Percentiles rank a stretch among this genome's conserved stretches.
Evolutionary conservation across 176 grass and related monocot species (phyloP).

Genomic region (Coix lacrymajobi): DNA sequence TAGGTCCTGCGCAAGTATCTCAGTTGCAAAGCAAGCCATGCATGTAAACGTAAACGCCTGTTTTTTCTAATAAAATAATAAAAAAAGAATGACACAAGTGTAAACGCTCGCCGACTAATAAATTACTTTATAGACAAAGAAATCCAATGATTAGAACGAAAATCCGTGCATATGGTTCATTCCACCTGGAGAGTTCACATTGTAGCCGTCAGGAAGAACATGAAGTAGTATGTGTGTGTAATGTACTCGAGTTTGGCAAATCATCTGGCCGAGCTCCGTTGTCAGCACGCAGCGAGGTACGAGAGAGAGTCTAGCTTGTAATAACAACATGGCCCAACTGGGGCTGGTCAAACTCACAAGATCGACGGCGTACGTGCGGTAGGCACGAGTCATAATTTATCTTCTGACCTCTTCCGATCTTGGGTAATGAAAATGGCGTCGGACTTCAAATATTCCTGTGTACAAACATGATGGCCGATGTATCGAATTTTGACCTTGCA

Average conservation of each 20-base stretch:
- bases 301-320: neutral
- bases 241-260: neutral
- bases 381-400: neutral
- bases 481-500: constrained; percentile 9
- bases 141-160: neutral
- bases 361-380: neutral
- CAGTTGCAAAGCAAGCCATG: neutral
- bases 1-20: neutral
- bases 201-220: neutral
- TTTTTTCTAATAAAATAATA: neutral
- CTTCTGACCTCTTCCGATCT: neutral
- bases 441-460: neutral
- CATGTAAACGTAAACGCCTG: neutral
- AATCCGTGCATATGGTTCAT: neutral
- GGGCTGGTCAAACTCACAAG: neutral
- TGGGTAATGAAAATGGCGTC: neutral
- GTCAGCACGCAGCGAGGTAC: neutral
- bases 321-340: neutral
- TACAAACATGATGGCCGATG: constrained; percentile 4
- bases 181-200: neutral
- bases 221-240: neutral
- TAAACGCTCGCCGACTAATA: neutral
- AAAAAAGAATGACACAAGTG: neutral
- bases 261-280: neutral
- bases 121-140: neutral